Percentiles rank a stretch among this genome's conserved stretches.
phyloP scores from a whole-genome alignment of 225 moss, liverwort and hornwort genomes.

The Polytrichum formosum region DNA sequence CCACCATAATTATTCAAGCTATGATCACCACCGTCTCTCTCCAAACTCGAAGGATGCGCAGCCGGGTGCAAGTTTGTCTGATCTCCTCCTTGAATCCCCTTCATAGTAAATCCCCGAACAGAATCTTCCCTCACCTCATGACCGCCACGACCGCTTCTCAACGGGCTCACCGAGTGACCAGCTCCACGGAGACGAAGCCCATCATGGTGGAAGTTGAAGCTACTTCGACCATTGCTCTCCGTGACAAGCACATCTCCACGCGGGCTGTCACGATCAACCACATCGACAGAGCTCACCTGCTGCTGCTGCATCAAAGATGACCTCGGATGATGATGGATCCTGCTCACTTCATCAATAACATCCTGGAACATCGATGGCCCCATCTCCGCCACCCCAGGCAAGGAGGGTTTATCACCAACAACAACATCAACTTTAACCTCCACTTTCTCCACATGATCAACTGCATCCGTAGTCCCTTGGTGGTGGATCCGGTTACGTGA shows the following conservation, averaged over 20 bases:
- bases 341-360: neutral
- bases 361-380: too few relatives aligned
- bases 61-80: neutral
- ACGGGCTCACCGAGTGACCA: neutral
- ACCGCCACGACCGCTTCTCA: neutral
- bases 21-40: conserved; percentile 1
- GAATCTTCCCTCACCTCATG: conserved; percentile 9
- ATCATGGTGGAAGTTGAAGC: conserved; percentile 1
- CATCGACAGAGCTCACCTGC: too few relatives aligned
- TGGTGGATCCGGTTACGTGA: conserved; percentile 3
- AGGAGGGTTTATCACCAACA: too few relatives aligned
- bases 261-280: conserved; percentile 1
- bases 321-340: neutral
- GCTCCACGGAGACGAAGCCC: too few relatives aligned
- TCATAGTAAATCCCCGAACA: neutral
- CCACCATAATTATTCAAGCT: neutral
- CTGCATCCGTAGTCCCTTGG: neutral
- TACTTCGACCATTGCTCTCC: conserved; percentile 1
- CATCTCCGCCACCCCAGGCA: too few relatives aligned
- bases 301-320: too few relatives aligned
- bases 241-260: neutral
- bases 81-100: neutral
- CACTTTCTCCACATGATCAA: too few relatives aligned
- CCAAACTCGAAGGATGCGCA: neutral
- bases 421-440: too few relatives aligned